Evolutionary conservation across 1,284 basidiomycete genomes (phyloP).

Genomic region (Ceratobasidium sp.): DNA sequence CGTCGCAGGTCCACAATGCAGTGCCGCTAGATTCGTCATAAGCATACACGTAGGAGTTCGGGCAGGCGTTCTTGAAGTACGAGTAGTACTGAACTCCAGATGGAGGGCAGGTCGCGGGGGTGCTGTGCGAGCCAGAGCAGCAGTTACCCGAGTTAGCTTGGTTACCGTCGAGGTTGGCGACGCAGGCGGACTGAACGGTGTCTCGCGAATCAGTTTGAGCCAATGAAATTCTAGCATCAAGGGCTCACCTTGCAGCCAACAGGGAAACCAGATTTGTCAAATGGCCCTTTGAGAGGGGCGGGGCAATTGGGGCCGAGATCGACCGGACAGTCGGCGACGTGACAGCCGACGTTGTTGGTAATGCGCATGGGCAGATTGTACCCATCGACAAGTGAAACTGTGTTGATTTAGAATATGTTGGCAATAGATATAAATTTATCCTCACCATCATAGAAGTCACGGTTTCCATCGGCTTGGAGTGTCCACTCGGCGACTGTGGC

Average conservation of each 20-base stretch:
- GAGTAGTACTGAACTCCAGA: conserved; percentile 23
- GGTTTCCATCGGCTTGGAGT: conserved; percentile 55
- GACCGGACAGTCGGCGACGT: conserved; percentile 51
- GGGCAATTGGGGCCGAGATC: conserved; percentile 41
- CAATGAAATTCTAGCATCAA: conserved; percentile 56
- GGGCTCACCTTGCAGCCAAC: conserved; percentile 64
- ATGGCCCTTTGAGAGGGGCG: conserved; percentile 59
- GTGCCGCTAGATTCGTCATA: conserved; percentile 22
- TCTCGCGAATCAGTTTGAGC: conserved; percentile 33
- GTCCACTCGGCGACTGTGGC: no score
- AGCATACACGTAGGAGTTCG: conserved; percentile 19
- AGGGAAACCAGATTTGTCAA: conserved; percentile 62
- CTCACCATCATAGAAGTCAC: conserved; percentile 61
- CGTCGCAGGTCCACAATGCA: conserved; percentile 20
- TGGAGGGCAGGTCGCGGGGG: conserved; percentile 56
- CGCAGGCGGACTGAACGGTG: conserved; percentile 59
- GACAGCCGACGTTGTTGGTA: conserved; percentile 63
- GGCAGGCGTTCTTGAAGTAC: conserved; percentile 5
- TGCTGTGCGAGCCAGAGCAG: conserved; percentile 64
- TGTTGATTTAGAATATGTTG: neutral
- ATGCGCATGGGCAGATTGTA: conserved; percentile 70
- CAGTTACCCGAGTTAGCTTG: conserved; percentile 62
- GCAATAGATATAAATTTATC: no score
- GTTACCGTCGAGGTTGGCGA: conserved; percentile 59
- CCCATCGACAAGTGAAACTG: conserved; percentile 61